These are phyloP conservation scores for Hanseniaspora clermontiae DNA, from an alignment of 805 yeast species.

Conservation along the genomic window DNA sequence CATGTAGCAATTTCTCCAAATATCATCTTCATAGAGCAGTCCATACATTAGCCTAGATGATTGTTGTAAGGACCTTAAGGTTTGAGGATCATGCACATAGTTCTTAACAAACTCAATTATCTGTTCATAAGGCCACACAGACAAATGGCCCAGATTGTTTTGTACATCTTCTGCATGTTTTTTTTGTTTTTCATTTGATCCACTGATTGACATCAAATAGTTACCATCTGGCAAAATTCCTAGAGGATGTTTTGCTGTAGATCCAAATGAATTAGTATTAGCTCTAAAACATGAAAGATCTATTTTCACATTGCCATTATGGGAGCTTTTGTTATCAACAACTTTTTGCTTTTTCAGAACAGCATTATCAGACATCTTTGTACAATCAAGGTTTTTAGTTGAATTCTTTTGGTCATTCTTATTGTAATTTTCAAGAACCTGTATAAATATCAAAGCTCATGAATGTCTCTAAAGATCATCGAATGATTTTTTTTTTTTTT, in stretches of 20 bases:
- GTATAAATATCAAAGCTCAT: neutral
- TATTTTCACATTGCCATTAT: neutral
- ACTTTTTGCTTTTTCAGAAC: neutral
- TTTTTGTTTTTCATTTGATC: constrained; percentile 14
- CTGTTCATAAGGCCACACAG: constrained; percentile 49
- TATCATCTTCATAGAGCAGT: constrained; percentile 59
- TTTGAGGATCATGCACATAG: constrained; percentile 35
- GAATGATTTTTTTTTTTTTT: neutral
- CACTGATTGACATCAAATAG: constrained; percentile 30
- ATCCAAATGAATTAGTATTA: constrained; percentile 16
- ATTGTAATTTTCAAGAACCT: no score
- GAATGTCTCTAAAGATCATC: neutral
- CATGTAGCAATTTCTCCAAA: constrained; percentile 59
- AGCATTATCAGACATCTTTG: neutral
- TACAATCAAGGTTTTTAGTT: neutral
- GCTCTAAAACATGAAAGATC: constrained; percentile 14
- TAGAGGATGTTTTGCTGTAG: constrained; percentile 47
- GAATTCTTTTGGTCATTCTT: neutral
- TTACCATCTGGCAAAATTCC: constrained; percentile 72
- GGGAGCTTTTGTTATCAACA: no score
- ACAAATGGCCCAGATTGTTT: constrained; percentile 42
- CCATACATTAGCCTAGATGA: constrained; percentile 61
- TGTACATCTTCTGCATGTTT: constrained; percentile 17
- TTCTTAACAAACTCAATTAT: constrained; percentile 38
- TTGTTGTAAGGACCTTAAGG: constrained; percentile 42